These are phyloP conservation scores for Lablab purpureus DNA, from an alignment of 306 rosid genomes.

Conservation along the genomic window DNA sequence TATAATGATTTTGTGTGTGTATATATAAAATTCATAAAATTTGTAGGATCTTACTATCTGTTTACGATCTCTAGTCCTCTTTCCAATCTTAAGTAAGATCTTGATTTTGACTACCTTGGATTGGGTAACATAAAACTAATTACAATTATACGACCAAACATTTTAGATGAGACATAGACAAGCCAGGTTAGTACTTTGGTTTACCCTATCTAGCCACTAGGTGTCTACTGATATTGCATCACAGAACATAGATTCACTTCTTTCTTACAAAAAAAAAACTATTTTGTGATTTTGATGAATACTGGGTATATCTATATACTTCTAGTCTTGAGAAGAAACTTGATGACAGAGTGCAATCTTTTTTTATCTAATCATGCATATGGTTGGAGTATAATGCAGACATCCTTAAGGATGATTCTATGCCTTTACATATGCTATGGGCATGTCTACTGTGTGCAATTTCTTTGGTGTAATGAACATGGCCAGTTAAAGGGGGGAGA, in stretches of 20 bases:
- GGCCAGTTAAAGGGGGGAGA: neutral
- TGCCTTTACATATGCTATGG: slow-evolving; percentile 11
- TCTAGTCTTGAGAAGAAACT: neutral
- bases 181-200: slow-evolving; percentile 21
- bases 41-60: no score
- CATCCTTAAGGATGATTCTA: slow-evolving; percentile 19
- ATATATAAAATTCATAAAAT: no score
- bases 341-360: neutral
- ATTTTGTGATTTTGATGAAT: slow-evolving; percentile 3
- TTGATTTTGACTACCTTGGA: no score
- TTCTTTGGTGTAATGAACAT: neutral
- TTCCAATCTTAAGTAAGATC: no score
- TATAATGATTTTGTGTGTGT: no score
- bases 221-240: neutral
- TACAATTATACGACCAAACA: neutral
- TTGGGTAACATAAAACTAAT: slow-evolving; percentile 12
- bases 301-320: neutral
- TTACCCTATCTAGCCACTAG: slow-evolving; percentile 2
- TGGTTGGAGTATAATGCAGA: slow-evolving; percentile 11
- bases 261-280: neutral
- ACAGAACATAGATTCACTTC: neutral
- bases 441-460: neutral
- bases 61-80: no score
- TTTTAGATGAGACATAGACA: neutral
- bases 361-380: neutral